Evolutionary conservation across 805 yeast species (phyloP), one percentile per base, ranked within the genome.

Genomic region (Yarrowia sp.): DNA sequence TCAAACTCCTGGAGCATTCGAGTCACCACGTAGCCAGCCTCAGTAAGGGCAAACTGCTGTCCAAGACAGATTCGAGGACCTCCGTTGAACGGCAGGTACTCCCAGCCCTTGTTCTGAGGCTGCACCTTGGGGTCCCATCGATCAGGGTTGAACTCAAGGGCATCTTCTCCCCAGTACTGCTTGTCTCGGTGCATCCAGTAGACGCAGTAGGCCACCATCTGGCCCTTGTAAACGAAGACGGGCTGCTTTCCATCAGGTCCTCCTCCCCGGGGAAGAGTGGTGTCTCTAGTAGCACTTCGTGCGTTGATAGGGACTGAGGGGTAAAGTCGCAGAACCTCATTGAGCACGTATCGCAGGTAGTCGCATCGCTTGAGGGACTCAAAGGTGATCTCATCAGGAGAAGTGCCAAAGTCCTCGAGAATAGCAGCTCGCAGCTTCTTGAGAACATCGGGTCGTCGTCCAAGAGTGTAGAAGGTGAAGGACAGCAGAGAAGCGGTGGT

Each of bases 11-110:
- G 82, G 50, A 75, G 70, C 67, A 82, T 73, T 70, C 85, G 77
- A n/a, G 77, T 79, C 59, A 82, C 71, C n/a, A 80, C 77, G 73
- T 82, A 84, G n/a, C 83, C 77, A 10, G 85, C 83, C 74, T 84
- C 86, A 16, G 86, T 83, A 32, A 84, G 79, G 3, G 87, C 87
- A 75, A 83, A 83, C 75, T 84, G 86, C 77, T 84, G 86, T 46
- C 87, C 87, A 67, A 84, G 76, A 73, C 87, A 84, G 69, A 84
- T 83, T 70, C 87, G 75, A 22, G 87, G 86, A 11, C 87, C 87
- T 55, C 86, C 87, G 72, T 83, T 83, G 76, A 84, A 84, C 16
- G 86, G 86, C 42, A 83, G 74, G 73, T 81, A 84, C 41, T 81
- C 83, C 86, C 86, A 84, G 42, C 66, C 66, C 50, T 46, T 43